Evolutionary conservation across 768 basidiomycete genomes (phyloP), one percentile per base, ranked within the genome.

Genomic region (Suillus subaureus): DNA sequence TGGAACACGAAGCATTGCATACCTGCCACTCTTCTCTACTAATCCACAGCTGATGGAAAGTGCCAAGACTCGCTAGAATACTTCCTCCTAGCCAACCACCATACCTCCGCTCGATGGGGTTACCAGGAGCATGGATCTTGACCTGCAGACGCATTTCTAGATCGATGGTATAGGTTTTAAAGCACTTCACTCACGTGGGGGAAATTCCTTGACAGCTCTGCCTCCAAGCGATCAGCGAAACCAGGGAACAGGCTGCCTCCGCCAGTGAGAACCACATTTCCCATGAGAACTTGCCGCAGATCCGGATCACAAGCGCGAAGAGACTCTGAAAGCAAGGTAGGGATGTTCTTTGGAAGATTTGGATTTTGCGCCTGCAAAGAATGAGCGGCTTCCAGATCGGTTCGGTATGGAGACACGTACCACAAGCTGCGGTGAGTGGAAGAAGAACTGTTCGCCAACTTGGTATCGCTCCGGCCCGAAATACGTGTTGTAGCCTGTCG

Each of bases 21-120:
- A 93, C 94, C 86, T 93, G 87, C 90, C 93, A 96, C 72, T 97
- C 95, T 76, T 96, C 94, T 72, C 83, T 87, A 77, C 93, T 94
- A 73, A 97, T 95, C 95, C 95, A 96, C 60, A 96, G 81, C 70
- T 97, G 97, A 75, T 99, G 97, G 85, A 99, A 99, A 18, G 96
- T 98, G 28, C 97, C 97, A 72, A 99, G 79, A 73, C 93, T 95
- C 1, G 92, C 96, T 56, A 99, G 82, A 71, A 99, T 97, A 69
- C 93, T 95, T 35, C 97, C 97, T 13, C 97, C 97, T 8, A 99
- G 80, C 97, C 97, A 99, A 23, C 92, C 89, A 16, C 95, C 92
- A 75, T 94, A 97, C 64, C 91, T 87, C 55, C 97, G 86, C 76
- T 99, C 97, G 60, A 90, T 84, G 0, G 93, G 88, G 72, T 95